Evolutionary conservation across 768 basidiomycete species (phyloP).

Genomic region (Tylopilus rubrobrunneus): DNA sequence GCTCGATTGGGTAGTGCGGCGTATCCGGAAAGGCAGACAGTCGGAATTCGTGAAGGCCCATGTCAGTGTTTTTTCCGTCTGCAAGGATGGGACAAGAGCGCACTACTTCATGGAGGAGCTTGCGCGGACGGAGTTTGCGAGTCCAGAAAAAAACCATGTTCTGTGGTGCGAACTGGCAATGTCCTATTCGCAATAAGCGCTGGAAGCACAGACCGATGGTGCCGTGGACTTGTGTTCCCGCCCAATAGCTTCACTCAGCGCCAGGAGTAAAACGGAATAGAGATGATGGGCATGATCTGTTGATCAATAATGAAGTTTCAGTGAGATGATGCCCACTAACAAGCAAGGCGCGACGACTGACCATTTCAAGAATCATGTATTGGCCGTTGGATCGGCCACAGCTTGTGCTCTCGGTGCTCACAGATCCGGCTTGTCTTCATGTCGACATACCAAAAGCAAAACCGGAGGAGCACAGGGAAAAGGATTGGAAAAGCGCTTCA

Average conservation of each 20-base stretch:
- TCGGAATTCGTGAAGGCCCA: conserved; percentile 1
- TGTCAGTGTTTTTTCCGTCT: not conserved
- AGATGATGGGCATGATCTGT: conserved; percentile 37
- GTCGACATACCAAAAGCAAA: conserved; percentile 29
- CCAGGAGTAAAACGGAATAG: conserved; percentile 23
- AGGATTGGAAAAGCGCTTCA: not conserved
- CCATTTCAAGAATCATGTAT: conserved; percentile 36
- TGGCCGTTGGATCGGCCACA: conserved; percentile 27
- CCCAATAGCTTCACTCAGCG: conserved; percentile 7
- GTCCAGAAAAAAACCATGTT: not conserved
- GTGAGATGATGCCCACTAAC: not conserved
- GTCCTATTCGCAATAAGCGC: conserved; percentile 1
- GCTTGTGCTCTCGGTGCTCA: conserved; percentile 3
- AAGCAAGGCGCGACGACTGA: conserved; percentile 10
- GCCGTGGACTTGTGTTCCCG: conserved; percentile 10
- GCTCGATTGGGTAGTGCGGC: not conserved
- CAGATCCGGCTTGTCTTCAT: conserved; percentile 15
- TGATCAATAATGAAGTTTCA: not conserved
- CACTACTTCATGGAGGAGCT: not conserved
- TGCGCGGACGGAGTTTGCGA: not conserved
- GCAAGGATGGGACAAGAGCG: not conserved
- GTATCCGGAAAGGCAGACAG: not conserved
- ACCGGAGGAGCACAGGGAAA: conserved; percentile 6
- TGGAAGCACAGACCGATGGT: not conserved
- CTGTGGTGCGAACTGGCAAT: not conserved